Percentiles rank a stretch among this genome's conserved stretches.
These are phyloP conservation scores for Melampsora americana DNA, from an alignment of 1,284 basidiomycete genomes.

Conservation along the genomic window DNA sequence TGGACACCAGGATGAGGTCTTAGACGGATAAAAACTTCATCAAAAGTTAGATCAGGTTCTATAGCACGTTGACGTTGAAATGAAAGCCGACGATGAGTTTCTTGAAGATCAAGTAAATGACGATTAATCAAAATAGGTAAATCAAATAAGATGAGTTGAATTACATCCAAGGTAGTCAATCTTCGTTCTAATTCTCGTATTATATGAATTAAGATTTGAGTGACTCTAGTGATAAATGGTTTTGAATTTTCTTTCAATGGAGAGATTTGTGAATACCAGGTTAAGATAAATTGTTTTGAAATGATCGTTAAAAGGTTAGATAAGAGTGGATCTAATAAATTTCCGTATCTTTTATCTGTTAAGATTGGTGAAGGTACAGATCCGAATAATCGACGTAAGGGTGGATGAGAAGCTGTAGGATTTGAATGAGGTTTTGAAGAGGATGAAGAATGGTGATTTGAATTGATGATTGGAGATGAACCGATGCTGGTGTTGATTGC, in stretches of 20 bases:
- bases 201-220: neutral
- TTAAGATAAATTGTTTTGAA: slow-evolving; percentile 22
- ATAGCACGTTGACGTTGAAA: neutral
- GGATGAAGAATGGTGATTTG: no score
- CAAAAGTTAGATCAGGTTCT: neutral
- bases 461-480: neutral
- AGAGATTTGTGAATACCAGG: slow-evolving; percentile 15
- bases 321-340: slow-evolving; percentile 13
- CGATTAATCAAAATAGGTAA: neutral
- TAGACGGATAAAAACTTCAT: slow-evolving; percentile 1
- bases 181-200: neutral
- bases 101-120: slow-evolving; percentile 13
- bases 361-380: neutral
- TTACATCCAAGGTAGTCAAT: neutral
- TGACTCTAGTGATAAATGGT: slow-evolving; percentile 15
- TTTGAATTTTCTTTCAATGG: neutral
- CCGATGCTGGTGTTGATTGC: neutral
- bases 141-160: neutral
- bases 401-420: neutral
- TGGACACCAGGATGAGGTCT: slow-evolving; percentile 18
- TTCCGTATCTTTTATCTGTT: slow-evolving; percentile 12
- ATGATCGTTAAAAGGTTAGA: neutral
- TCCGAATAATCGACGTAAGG: neutral
- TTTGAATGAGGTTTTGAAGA: neutral
- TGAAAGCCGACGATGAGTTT: neutral